phyloP scores from a whole-genome alignment of 805 yeast species.

The Vanderwaltozyma tropicalis region DNA sequence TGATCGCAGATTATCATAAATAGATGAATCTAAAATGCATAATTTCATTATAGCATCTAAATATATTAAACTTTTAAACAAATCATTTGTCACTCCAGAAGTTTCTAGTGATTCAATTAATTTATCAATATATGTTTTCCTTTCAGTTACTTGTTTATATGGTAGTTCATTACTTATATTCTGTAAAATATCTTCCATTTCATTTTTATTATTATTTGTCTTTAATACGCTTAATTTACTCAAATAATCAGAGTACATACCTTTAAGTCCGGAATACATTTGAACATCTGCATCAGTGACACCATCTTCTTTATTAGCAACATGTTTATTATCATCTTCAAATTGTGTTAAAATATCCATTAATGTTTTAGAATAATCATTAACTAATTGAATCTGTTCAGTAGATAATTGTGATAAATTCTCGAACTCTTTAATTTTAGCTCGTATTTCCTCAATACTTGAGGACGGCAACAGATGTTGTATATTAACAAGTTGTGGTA shows the following conservation, averaged over 20 bases:
- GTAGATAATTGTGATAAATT: constrained; percentile 6
- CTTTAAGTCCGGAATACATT: constrained; percentile 21
- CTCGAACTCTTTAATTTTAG: constrained; percentile 16
- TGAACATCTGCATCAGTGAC: constrained; percentile 23
- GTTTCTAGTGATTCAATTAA: constrained; percentile 7
- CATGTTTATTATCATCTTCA: constrained; percentile 22
- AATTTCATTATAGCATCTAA: constrained; percentile 15
- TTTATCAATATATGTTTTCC: constrained; percentile 20
- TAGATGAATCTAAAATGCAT: constrained; percentile 18
- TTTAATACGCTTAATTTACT: constrained; percentile 15
- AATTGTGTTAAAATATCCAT: constrained; percentile 16
- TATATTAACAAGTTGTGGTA: constrained; percentile 26
- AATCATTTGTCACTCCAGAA: not conserved
- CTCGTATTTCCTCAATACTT: constrained; percentile 21
- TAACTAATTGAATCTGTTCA: constrained; percentile 11
- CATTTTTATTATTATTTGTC: constrained; percentile 5
- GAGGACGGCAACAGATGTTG: constrained; percentile 24
- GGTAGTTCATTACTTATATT: constrained; percentile 22
- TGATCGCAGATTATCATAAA: constrained; percentile 16
- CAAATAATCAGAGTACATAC: constrained; percentile 26
- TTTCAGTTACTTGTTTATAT: constrained; percentile 15
- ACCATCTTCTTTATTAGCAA: constrained; percentile 12
- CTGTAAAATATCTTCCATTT: constrained; percentile 12
- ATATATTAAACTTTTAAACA: constrained; percentile 6
- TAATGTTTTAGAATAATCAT: constrained; percentile 16